phyloP scores from a whole-genome alignment of 2,329 filamentous ascomycete species.

The Trichophyton rubrum region DNA sequence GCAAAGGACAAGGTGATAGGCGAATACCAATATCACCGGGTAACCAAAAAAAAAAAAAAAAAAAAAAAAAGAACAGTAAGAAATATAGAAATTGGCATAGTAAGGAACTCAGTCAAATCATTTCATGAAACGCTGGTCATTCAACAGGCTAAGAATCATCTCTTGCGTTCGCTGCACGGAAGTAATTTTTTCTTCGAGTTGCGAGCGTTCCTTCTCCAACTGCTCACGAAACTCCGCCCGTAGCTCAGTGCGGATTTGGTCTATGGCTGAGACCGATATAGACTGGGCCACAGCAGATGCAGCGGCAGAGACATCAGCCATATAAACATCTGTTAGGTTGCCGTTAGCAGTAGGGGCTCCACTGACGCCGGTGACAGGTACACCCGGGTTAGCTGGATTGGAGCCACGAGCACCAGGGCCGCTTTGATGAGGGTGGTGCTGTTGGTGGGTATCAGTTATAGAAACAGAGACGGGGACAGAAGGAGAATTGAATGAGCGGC shows the following conservation, averaged over 20 bases:
- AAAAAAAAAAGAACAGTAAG: no score
- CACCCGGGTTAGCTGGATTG: not conserved
- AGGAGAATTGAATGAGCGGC: not conserved
- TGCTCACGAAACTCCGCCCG: conserved; percentile 23
- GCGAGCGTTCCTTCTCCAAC: conserved; percentile 22
- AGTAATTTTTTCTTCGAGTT: conserved; percentile 26
- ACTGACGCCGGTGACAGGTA: not conserved
- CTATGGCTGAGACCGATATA: conserved; percentile 7
- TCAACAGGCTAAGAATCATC: conserved; percentile 24
- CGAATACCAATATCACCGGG: not conserved
- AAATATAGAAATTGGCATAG: no score
- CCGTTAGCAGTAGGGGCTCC: not conserved
- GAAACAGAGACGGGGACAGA: not conserved
- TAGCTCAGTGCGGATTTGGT: conserved; percentile 25
- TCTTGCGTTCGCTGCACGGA: conserved; percentile 30
- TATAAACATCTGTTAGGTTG: conserved; percentile 4
- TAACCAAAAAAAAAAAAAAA: not conserved
- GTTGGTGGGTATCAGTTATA: not conserved
- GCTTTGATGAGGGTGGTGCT: not conserved
- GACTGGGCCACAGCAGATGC: conserved; percentile 2
- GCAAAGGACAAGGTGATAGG: not conserved
- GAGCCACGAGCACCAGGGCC: not conserved
- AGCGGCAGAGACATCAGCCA: not conserved
- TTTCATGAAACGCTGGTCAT: not conserved
- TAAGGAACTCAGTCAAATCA: not conserved